Conservation (phyloP, 164 flowering plant species). For the Hamamelis virginiana region DNA sequence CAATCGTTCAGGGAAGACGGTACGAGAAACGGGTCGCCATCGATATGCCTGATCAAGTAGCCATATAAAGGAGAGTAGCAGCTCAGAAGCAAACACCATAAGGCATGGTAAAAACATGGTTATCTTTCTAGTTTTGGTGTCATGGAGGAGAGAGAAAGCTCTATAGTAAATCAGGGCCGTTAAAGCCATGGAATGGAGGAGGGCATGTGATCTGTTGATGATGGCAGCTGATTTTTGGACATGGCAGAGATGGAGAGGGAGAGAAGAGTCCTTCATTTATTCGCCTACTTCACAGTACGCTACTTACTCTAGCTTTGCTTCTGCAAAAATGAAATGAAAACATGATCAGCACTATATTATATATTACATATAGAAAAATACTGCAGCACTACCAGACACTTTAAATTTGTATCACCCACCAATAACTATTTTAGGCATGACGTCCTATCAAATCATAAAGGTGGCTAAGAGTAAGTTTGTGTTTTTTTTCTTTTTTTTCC, state of each 20-base stretch:
- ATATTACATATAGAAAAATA: no score
- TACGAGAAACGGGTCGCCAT: conserved; percentile 51
- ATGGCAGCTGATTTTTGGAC: conserved; percentile 12
- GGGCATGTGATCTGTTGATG: conserved; percentile 21
- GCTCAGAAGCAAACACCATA: conserved; percentile 41
- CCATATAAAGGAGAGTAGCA: conserved; percentile 47
- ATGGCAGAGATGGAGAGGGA: conserved; percentile 20
- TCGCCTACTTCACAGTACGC: no score
- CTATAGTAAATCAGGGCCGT: conserved; percentile 29
- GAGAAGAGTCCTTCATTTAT: conserved; percentile 18
- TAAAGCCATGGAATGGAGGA: conserved; percentile 25
- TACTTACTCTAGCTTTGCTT: no score
- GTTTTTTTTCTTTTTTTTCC: no score
- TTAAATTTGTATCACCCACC: no score
- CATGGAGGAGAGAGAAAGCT: conserved; percentile 14
- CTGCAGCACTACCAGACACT: no score
- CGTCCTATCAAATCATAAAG: no score
- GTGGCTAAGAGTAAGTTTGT: no score
- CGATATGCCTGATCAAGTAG: conserved; percentile 34
- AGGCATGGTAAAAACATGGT: conserved; percentile 26
- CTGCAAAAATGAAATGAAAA: no score
- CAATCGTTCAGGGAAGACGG: conserved; percentile 42
- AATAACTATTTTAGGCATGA: no score
- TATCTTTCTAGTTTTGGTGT: conserved; percentile 1
- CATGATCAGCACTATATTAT: no score